Base-by-base conservation (phyloP, 441 rosid genomes). In the Manihot esculenta region DNA sequence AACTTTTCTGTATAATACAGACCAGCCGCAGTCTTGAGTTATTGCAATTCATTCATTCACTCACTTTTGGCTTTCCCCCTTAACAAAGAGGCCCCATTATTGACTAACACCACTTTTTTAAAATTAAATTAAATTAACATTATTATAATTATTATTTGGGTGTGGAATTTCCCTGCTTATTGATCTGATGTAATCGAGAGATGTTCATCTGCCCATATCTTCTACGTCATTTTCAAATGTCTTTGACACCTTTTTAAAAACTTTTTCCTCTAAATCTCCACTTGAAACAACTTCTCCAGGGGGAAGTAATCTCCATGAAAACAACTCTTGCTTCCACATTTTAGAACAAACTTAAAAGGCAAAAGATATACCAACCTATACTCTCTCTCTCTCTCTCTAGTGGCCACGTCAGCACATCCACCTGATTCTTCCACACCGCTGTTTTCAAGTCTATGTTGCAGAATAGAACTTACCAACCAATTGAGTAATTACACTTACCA, bases 151-250 rank as follows among this genome's bases (percentile, higher is more conserved):
- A 6, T 54, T 10, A 0, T 13, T 50, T 1, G 8, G 42, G 9
- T 38, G 7, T 38, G 42, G 42, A 51, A 1, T 49, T 49, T 51
- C 17, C 24, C 21, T 51, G 26, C 21, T 51, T 1, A 2, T 20
- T 10, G 30, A 6, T n/a, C 20, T 23, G 24, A 20, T 62, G 9
- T 13, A 62, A 62, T 42, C 42, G 53, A 59, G 50, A 33, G 24
- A 69, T n/a, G 14, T 27, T 5, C 42, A 38, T 38, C 42, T 38
- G 10, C 13, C 64, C 58, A 60, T 42, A 70, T 77, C 73, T 75
- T 44, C 12, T 3, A 71, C 2, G 82, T 83, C 86, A 49, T 49
- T 71, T 20, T 80, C 86, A 53, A 51, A 26, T 18, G 42, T 80
- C 78, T 78, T 55, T 57, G 42, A 20, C 64, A n/a, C 3, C 59